Base-by-base conservation (phyloP, 441 rosid genomes). In the Arabidopsis hybrid region DNA sequence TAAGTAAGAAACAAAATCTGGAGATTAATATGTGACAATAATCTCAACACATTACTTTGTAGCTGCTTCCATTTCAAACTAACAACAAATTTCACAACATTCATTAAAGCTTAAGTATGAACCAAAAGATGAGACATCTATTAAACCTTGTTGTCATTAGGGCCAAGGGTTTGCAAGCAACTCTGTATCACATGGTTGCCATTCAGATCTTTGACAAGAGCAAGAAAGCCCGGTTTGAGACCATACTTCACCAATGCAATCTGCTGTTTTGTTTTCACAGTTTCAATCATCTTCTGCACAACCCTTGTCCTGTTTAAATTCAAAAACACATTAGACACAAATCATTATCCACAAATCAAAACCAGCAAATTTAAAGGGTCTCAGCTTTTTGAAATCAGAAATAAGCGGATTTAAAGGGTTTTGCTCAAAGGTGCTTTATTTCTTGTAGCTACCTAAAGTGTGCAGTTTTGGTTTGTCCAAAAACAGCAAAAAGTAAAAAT, bases 141-240 rank as follows among this genome's bases (percentile, higher is more conserved):
- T 12, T 26, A 18, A 78, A 91, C 98, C 98, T 85, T 84, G 34
- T 80, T 85, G 71, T 89, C 90, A 53, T 82, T 87, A 74, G 74
- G 73, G 67, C 72, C 69, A 60, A 91, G 82, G 57, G 84, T 79
- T 11, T 84, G 81, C 87, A 91, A 86, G 84, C 97, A 93, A 58
- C 91, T 85, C 61, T 91, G 93, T 2, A 91, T 71, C 31, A 93
- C 98, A 80, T 93, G 95, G 81, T 85, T 87, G 34, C 98, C 98
- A 80, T 93, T 91, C 70, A 85, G 76, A 81, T 91, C 91, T 79
- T 84, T 86, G 32, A 87, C 83, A 5, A 93, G 93, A 76, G 83
- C 80, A 5, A 88, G 85, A 79, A 89, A 80, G 31, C 92, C 88
- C 10, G 92, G 87, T 75, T 82, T 81, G 60, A 93, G 84, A 16